Base-by-base conservation (phyloP, 805 yeast genomes). In the Starmerella geochares region DNA sequence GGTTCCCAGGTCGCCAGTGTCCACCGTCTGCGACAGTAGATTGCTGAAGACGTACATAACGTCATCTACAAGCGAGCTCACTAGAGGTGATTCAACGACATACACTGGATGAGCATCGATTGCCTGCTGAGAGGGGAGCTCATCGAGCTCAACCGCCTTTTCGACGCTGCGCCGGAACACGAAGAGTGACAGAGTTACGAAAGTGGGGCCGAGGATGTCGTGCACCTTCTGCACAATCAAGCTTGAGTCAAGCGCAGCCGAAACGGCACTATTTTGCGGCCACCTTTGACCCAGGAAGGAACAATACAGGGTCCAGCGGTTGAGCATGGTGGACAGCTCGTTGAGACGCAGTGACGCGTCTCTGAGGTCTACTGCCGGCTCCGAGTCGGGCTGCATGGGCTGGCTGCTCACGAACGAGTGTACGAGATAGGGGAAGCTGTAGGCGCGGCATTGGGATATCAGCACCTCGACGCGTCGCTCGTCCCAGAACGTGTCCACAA, bases 51-150 rank as follows among this genome's bases (percentile, higher is more conserved):
- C 78, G 58, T 86, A 71, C 24, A 86, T 75, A 29, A 85, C 68
- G 62, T 92, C 98, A 59, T 92, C 98, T 21, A 88, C 78, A 20
- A 86, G 80, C 0, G 96, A 86, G 0, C 94, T 78, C 4, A 83
- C 77, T 13, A 65, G 56, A 3, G 72, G 90, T 4, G 80, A 71
- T 27, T 74, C 79, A 36, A 76, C 79, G 2, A 80, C 78, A 29
- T 70, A 52, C 14, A 46, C 51, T 5, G 48, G 25, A 19, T 37
- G 50, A 20, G 49, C 50, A 10, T 43, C 38, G 37, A 54, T 47
- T 5, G 43, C 35, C 3, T 17, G 35, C 38, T 36, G 25, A 1
- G 53, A 7, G 0, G 95, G 95, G 17, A 84, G 57, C 57, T 82
- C 87, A 63, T 92, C 97, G 29, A 86, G 71, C 45, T 78, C 73